Conservation (phyloP, 202 grass and related monocot genomes). For the Hordeum pubiflorum region DNA sequence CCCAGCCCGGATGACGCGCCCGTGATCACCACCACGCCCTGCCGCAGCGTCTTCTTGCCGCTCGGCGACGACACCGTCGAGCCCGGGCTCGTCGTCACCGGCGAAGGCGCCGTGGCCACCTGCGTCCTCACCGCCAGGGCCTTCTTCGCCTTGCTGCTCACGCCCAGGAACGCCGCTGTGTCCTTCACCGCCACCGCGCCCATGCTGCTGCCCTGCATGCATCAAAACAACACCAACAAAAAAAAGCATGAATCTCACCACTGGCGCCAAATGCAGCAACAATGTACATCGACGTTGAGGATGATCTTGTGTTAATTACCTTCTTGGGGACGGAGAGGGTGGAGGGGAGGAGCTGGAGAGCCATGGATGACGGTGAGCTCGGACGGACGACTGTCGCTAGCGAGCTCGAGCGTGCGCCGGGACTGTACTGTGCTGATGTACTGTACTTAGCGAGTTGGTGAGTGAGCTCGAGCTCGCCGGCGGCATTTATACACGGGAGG, state of each 20-base stretch:
- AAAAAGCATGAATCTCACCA: neutral
- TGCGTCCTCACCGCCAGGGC: constrained; percentile 40
- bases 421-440: neutral
- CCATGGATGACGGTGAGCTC: constrained; percentile 28
- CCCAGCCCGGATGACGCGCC: constrained; percentile 81
- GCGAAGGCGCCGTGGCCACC: constrained; percentile 29
- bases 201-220: constrained; percentile 29
- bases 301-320: neutral
- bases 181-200: constrained; percentile 25
- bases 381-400: neutral
- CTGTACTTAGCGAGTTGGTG: constrained; percentile 11
- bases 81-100: constrained; percentile 41
- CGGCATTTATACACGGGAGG: constrained; percentile 53
- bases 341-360: constrained; percentile 64
- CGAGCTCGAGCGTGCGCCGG: neutral
- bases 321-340: constrained; percentile 62
- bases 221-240: too few relatives aligned
- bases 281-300: neutral
- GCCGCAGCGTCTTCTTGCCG: constrained; percentile 64
- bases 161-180: constrained; percentile 40
- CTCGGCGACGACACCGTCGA: neutral
- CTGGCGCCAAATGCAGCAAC: neutral
- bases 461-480: neutral
- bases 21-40: constrained; percentile 81
- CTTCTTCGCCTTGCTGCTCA: constrained; percentile 22